Evolutionary conservation across 1,139 yeast genomes (phyloP).

Genomic region (Hyphopichia wangnamkhiaoensis): DNA sequence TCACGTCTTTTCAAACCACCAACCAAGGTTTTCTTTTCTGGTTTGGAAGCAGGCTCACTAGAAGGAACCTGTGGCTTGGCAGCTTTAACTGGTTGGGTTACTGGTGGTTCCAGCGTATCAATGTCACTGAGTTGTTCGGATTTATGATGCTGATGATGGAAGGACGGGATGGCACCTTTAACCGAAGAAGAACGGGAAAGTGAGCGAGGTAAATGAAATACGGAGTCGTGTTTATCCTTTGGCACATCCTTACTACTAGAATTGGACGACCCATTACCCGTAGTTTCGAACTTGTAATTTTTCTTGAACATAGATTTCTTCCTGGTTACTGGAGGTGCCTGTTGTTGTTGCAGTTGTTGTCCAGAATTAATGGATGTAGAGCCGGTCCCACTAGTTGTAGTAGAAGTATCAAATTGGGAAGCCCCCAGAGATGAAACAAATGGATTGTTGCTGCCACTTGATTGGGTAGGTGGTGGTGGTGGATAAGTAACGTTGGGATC

Average conservation of each 20-base stretch:
- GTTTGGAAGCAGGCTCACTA: not conserved
- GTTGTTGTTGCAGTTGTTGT: too few species aligned
- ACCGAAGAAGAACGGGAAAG: slow-evolving; percentile 2
- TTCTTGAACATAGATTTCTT: slow-evolving; percentile 28
- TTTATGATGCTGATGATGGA: not conserved
- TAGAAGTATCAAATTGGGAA: not conserved
- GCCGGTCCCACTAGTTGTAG: not conserved
- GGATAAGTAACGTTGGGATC: slow-evolving; percentile 1
- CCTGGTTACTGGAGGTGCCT: not conserved
- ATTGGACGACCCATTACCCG: slow-evolving; percentile 11
- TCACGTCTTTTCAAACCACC: slow-evolving; percentile 42
- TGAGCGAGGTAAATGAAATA: slow-evolving; percentile 2
- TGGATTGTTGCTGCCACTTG: not conserved
- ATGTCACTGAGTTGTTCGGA: not conserved
- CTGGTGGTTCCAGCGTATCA: not conserved
- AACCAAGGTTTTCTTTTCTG: slow-evolving; percentile 46
- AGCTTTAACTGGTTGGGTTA: not conserved
- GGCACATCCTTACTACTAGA: slow-evolving; percentile 6
- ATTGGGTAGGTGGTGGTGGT: not conserved
- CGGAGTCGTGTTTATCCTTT: slow-evolving; percentile 3
- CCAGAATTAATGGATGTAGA: not conserved
- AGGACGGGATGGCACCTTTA: not conserved
- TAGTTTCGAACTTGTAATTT: slow-evolving; percentile 29
- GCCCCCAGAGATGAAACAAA: not conserved
- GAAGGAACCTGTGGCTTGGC: not conserved